Evolutionary conservation across 2,329 filamentous ascomycete species (phyloP), one percentile per base, ranked within the genome.

Genomic region (Xylaria sp.): DNA sequence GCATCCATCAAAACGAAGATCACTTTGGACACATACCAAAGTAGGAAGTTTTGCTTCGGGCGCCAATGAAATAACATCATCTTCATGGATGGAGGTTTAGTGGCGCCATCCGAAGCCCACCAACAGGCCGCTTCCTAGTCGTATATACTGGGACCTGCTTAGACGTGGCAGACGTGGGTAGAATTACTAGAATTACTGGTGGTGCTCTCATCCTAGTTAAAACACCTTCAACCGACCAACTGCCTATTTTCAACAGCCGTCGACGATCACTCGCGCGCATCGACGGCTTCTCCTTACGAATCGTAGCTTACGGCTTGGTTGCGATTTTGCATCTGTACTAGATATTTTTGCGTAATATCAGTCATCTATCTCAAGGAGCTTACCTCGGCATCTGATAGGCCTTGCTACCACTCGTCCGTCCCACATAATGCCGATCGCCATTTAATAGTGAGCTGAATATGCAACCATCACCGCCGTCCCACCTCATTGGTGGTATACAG

Each of bases 321-420:
- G 50, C 25, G 20, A 22, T 50, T 25, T 36, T 36, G 50, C 25
- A 61, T 31, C 47, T 22, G n/a, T 10, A 20, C 15, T 13, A 25
- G 25, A 27, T 17, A 13, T 5, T 29, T 59, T 53, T 27, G 22
- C 31, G 45, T 22, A 17, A 17, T 22, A 9, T 27, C 31, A 49
- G 33, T 13, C 29, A 29, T 55, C 22, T 17, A 33, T 57, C 25
- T 11, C 36, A 36, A 38, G 49, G 17, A 57, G 25, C 6, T 20
- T 57, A 20, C 63, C 63, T 62, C 63, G 63, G 63, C 51, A 62
- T 51, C 13, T 29, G 36, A 50, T 56, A n/a, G n/a, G n/a, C n/a
- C n/a, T 25, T 50, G 44, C 47, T 53, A 62, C 47, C 9, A 45
- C 22, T 45, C 50, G 20, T 22, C 25, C 4, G 47, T 50, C 62